Percentiles rank a stretch among this genome's conserved stretches.
Evolutionary conservation across 345 rosid genomes (phyloP).

Genomic region (Eutrema heterophyllum): DNA sequence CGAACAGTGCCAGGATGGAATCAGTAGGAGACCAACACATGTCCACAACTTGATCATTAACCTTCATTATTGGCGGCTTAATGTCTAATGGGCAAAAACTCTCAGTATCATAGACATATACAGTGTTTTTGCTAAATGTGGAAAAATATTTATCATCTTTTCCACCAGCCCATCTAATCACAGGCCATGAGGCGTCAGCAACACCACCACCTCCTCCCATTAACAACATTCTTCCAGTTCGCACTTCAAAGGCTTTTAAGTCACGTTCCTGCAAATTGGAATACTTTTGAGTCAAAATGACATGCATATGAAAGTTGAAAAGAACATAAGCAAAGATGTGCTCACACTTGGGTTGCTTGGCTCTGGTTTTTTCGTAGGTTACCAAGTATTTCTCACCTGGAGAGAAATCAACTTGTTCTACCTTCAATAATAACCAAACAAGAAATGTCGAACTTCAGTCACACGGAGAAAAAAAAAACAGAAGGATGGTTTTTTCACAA

Average conservation of each 20-base stretch:
- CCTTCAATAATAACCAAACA: too few relatives aligned
- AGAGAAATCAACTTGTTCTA: neutral
- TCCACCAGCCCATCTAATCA: conserved; percentile 88
- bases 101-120: conserved; percentile 72
- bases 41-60: conserved; percentile 68
- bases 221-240: conserved; percentile 66
- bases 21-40: conserved; percentile 84
- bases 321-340: neutral
- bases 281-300: neutral
- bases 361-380: neutral
- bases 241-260: conserved; percentile 66
- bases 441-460: too few relatives aligned
- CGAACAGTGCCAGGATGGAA: conserved; percentile 61
- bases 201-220: conserved; percentile 65
- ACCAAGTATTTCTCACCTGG: neutral
- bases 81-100: neutral
- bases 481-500: too few relatives aligned
- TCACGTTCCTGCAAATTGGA: neutral
- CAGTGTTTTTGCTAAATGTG: conserved; percentile 57
- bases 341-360: neutral
- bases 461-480: too few relatives aligned
- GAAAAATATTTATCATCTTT: conserved; percentile 67
- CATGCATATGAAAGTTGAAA: neutral
- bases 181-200: conserved; percentile 67
- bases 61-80: conserved; percentile 14